These are phyloP conservation scores for Erythrobasidium hasegawianum DNA, from an alignment of 1,284 basidiomycete species.

Conservation along the genomic window DNA sequence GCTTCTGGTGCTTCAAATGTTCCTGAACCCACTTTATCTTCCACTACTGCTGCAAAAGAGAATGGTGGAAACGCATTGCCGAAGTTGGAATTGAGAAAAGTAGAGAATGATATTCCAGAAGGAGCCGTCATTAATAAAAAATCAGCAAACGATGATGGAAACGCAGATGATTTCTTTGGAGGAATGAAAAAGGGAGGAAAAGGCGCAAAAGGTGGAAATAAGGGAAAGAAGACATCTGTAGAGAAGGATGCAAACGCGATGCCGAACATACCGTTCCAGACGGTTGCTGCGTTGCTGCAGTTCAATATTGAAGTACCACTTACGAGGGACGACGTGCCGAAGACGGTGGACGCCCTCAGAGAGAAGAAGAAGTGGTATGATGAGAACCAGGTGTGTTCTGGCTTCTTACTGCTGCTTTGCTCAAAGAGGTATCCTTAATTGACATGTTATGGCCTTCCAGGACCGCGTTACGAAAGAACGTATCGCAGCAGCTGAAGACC, in stretches of 20 bases:
- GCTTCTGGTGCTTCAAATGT: slow-evolving; percentile 48
- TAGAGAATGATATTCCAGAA: slow-evolving; percentile 65
- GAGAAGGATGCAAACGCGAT: slow-evolving; percentile 42
- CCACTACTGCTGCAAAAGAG: slow-evolving; percentile 45
- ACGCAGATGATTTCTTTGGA: slow-evolving; percentile 71
- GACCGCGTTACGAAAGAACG: slow-evolving; percentile 60
- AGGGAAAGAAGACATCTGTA: slow-evolving; percentile 41
- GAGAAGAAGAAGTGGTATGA: slow-evolving; percentile 94
- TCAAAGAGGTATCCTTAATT: background rate
- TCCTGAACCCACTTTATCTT: slow-evolving; percentile 52
- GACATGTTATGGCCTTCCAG: slow-evolving; percentile 49
- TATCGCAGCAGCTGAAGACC: slow-evolving; percentile 55
- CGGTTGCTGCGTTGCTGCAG: slow-evolving; percentile 77
- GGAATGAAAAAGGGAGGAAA: slow-evolving; percentile 58
- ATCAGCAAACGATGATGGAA: slow-evolving; percentile 73
- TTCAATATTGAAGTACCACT: slow-evolving; percentile 88
- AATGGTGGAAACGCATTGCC: slow-evolving; percentile 56
- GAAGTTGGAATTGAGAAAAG: slow-evolving; percentile 76
- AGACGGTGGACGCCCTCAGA: slow-evolving; percentile 83
- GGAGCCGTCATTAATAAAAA: slow-evolving; percentile 72
- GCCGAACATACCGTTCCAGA: slow-evolving; percentile 79
- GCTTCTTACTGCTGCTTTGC: slow-evolving; percentile 54
- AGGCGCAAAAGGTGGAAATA: slow-evolving; percentile 42
- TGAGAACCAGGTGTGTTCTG: slow-evolving; percentile 55
- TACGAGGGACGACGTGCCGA: slow-evolving; percentile 69